A percentile compares a stretch with the other conserved stretches of the same genome.
phyloP scores from a whole-genome alignment of 176 grass and related monocot genomes.

The Puya raimondii region DNA sequence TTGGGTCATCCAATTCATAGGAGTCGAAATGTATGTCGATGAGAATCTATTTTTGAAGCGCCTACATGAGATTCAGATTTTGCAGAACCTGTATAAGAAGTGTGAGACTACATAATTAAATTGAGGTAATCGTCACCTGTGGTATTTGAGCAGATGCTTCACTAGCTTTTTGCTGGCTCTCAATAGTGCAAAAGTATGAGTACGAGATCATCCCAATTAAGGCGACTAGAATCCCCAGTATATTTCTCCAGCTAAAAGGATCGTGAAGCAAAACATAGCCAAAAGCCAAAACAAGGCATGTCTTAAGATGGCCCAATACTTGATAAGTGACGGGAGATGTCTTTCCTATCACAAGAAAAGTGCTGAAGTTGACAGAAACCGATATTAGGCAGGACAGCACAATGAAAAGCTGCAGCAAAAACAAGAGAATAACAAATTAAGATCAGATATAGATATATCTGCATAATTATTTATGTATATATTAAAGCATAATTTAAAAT shows the following conservation, averaged over 20 bases:
- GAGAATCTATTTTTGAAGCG: no score
- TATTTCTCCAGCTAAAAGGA: conserved; percentile 92
- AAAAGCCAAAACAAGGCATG: conserved; percentile 77
- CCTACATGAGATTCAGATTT: no score
- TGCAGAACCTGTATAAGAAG: not conserved
- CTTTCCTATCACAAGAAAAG: conserved; percentile 85
- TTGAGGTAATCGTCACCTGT: conserved; percentile 25
- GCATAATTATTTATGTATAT: no score
- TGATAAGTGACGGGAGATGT: conserved; percentile 89
- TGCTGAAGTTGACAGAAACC: conserved; percentile 87
- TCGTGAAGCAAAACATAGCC: conserved; percentile 83
- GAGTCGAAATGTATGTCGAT: no score
- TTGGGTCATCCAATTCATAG: no score
- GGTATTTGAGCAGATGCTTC: conserved; percentile 39
- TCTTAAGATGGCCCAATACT: conserved; percentile 92
- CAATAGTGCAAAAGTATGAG: conserved; percentile 62
- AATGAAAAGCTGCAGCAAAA: conserved; percentile 64
- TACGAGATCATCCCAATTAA: conserved; percentile 76
- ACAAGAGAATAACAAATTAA: conserved; percentile 20
- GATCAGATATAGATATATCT: conserved; percentile 13
- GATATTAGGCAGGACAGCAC: conserved; percentile 80
- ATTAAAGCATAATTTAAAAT: no score
- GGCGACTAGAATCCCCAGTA: conserved; percentile 78
- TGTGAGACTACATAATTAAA: not conserved
- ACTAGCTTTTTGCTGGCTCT: conserved; percentile 41